Evolutionary conservation across 163 green algal species (phyloP).

Genomic region (Trebouxiophyceae sp.): DNA sequence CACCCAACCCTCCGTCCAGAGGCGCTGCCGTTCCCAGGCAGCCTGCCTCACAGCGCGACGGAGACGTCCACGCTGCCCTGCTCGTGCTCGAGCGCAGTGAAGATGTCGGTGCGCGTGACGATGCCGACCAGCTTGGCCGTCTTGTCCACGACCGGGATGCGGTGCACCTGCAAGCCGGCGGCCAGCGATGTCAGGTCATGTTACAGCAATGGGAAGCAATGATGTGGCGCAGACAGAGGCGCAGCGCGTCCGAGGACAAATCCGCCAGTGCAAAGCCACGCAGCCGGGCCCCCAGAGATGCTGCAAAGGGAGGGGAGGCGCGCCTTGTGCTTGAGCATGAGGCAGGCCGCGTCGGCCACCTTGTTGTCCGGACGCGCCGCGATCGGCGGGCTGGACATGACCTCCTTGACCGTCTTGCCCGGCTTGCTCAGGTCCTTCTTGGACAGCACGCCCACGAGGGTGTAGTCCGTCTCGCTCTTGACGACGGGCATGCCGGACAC

Average conservation of each 20-base stretch:
- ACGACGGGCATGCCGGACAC: slow-evolving; percentile 26
- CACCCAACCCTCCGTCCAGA: no score
- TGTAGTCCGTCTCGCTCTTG: slow-evolving; percentile 18
- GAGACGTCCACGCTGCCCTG: neutral
- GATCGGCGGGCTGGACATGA: slow-evolving; percentile 18
- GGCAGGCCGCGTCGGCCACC: slow-evolving; percentile 24
- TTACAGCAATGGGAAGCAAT: neutral
- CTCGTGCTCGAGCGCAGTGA: slow-evolving; percentile 22
- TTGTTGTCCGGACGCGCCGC: slow-evolving; percentile 21
- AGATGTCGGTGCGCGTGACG: slow-evolving; percentile 36
- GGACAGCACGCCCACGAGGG: slow-evolving; percentile 24
- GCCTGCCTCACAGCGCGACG: neutral
- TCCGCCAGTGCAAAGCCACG: no score
- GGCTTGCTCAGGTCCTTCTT: slow-evolving; percentile 31
- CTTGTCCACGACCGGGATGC: slow-evolving; percentile 28
- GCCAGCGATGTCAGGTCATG: neutral
- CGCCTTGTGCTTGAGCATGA: slow-evolving; percentile 37
- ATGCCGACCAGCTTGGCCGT: slow-evolving; percentile 25
- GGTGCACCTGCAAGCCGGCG: slow-evolving; percentile 17
- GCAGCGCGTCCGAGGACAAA: no score
- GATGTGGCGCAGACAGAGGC: no score
- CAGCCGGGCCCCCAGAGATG: no score
- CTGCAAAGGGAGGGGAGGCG: neutral
- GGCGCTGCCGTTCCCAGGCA: no score
- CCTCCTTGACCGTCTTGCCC: slow-evolving; percentile 12